These are phyloP conservation scores for Alternaria alternata DNA, from an alignment of 2,329 filamentous ascomycete species.

Conservation along the genomic window DNA sequence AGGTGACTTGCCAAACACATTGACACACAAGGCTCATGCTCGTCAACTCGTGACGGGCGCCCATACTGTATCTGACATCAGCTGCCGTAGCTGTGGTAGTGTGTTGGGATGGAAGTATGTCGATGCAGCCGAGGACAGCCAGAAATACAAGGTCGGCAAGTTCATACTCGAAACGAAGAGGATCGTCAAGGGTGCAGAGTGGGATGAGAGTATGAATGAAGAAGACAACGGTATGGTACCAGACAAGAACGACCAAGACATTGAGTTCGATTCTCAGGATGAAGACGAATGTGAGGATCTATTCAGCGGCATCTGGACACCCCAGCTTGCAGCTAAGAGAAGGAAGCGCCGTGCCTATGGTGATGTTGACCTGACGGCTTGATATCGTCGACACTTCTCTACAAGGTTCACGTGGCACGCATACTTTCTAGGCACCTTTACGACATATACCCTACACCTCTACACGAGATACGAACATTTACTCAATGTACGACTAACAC, in stretches of 20 bases:
- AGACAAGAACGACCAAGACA: slow-evolving; percentile 37
- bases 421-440: background rate
- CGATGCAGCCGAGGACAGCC: slow-evolving; percentile 66
- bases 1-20: slow-evolving; percentile 64
- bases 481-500: background rate
- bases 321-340: slow-evolving; percentile 59
- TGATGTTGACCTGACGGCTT: slow-evolving; percentile 1
- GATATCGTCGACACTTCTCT: background rate
- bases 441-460: background rate
- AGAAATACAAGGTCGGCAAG: slow-evolving; percentile 72
- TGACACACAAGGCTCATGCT: slow-evolving; percentile 63
- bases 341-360: slow-evolving; percentile 20
- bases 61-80: slow-evolving; percentile 69
- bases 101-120: slow-evolving; percentile 73
- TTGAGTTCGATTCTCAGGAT: slow-evolving; percentile 71
- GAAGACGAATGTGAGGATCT: slow-evolving; percentile 73
- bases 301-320: slow-evolving; percentile 69
- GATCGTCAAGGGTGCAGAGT: slow-evolving; percentile 59
- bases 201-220: slow-evolving; percentile 56
- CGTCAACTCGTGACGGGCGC: slow-evolving; percentile 69
- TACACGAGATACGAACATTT: background rate
- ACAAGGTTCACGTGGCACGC: background rate
- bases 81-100: slow-evolving; percentile 63
- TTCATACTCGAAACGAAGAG: slow-evolving; percentile 70
- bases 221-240: slow-evolving; percentile 21